Evolutionary conservation across 2,329 filamentous ascomycete species (phyloP), one percentile per base, ranked within the genome.

Genomic region (Clarireedia monteithiana): DNA sequence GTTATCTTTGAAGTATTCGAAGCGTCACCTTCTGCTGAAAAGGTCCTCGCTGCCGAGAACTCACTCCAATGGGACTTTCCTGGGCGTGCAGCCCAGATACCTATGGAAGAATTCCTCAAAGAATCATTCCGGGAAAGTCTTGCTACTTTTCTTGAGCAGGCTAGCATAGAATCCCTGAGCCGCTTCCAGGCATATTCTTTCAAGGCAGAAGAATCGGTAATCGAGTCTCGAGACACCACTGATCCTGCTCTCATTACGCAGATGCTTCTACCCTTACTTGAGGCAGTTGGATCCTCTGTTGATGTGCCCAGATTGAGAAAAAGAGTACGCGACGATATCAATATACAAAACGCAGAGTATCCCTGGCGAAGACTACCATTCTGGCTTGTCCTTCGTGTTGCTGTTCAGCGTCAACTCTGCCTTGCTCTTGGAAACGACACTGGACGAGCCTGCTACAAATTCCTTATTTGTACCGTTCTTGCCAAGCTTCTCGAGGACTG

Each of bases 301-400:
- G 48, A 67, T 0, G 68, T 75, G 0, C 62, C 69, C 0, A 36
- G 71, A 0, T 63, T 86, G 1, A 71, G 71, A 0, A 89, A 89
- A 63, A 73, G 77, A 2, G 75, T 87, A 0, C 74, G 81, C 0
- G 85, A 88, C 50, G 83, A 86, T 17, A 76, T 86, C 0, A 74
- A 73, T 15, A 76, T 80, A 65, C 64, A 69, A 1, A 64, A 75
- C 0, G 71, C 74, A 0, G 67, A 74, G 1, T 64, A 72, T 0
- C 84, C 84, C 0, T 89, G 85, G 84, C 74, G 85, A 17, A 72
- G 86, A 39, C 77, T 77, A 1, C 76, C 85, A 0, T 75, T 79
- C 50, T 89, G 83, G 78, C 75, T 89, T 0, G 70, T 83, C 0
- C 66, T 88, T 4, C 78, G 83, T 0, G 82, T 88, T 1, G 72